Evolutionary conservation across 352 stramenopile species (phyloP), one percentile per base, ranked within the genome.

Genomic region (Globisporangium megalacanthum): DNA sequence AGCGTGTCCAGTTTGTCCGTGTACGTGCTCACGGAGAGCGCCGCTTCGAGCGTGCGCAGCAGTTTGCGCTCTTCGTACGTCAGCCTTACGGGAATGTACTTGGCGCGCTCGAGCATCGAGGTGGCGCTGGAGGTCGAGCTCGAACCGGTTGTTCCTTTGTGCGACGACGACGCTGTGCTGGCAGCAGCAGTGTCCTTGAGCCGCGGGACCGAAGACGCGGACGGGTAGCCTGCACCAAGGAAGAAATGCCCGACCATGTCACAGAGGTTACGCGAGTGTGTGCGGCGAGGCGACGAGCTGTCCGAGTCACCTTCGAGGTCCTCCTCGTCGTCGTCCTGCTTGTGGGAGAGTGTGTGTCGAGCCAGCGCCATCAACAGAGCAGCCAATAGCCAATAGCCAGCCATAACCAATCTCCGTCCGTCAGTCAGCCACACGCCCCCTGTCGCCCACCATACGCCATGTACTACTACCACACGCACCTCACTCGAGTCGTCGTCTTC

Each of bases 21-120:
- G 73, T 99, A 98, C 60, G 94, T 83, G 67, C 88, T 97, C 49
- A 98, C 94, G 36, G 72, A 83, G 46, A 99, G 80, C 51, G 95
- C 85, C 0, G 93, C 93, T 68, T 98, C 93, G n/a, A 99, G 81
- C 25, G 95, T 84, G 33, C 93, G 88, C 62, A 99, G 67, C 51
- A 97, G 77, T 77, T 97, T 98, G 59, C 96, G 87, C 68, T 98
- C 94, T 54, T 97, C 91, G 63, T 97, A 95, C 35, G 86, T 97
- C 35, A 99, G 79, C n/a, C 96, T 89, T 60, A 99, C 69, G 19
- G 96, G 96, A 57, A 99, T 98, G 72, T 89, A 98, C 75, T 98
- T 98, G 66, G 93, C 83, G 57, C 95, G 83, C 65, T 98, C 93
- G 41, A 87, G 69, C 67, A 98, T 88, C 19, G 67, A 72, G n/a